phyloP scores from a whole-genome alignment of 192 early-diverging fungal genomes.

The Coemansia sp. region DNA sequence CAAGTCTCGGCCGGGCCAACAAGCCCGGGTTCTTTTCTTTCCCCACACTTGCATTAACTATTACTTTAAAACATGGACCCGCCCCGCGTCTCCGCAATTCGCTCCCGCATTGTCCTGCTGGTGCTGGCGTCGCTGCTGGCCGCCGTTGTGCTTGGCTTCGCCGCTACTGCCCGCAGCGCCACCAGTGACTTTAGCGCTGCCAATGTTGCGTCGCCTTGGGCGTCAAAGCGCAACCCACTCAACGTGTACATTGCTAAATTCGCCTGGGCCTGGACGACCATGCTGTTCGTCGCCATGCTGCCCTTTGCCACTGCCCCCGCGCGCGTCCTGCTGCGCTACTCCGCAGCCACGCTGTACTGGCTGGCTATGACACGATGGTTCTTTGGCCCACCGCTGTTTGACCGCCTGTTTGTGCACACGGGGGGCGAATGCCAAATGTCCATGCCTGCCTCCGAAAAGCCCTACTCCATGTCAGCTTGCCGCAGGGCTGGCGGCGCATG shows the following conservation, averaged over 20 bases:
- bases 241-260: conserved; percentile 78
- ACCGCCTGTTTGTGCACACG: conserved; percentile 69
- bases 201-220: conserved; percentile 41
- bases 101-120: conserved; percentile 11
- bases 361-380: conserved; percentile 79
- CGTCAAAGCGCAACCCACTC: conserved; percentile 71
- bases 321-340: conserved; percentile 52
- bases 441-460: not conserved
- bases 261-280: conserved; percentile 86
- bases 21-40: no score
- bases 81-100: not conserved
- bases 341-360: conserved; percentile 78
- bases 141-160: conserved; percentile 21
- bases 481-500: conserved; percentile 62
- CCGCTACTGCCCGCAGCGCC: not conserved
- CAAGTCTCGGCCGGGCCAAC: not conserved
- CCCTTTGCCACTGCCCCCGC: conserved; percentile 12
- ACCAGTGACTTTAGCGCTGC: not conserved
- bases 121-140: conserved; percentile 37
- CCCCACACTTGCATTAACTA: not conserved
- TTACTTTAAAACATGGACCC: not conserved
- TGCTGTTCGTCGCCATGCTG: conserved; percentile 58
- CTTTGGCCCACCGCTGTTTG: conserved; percentile 78
- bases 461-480: conserved; percentile 41
- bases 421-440: conserved; percentile 61